These are phyloP conservation scores for Cryptococcus hybrid DNA, from an alignment of 1,284 basidiomycete species.

Conservation along the genomic window DNA sequence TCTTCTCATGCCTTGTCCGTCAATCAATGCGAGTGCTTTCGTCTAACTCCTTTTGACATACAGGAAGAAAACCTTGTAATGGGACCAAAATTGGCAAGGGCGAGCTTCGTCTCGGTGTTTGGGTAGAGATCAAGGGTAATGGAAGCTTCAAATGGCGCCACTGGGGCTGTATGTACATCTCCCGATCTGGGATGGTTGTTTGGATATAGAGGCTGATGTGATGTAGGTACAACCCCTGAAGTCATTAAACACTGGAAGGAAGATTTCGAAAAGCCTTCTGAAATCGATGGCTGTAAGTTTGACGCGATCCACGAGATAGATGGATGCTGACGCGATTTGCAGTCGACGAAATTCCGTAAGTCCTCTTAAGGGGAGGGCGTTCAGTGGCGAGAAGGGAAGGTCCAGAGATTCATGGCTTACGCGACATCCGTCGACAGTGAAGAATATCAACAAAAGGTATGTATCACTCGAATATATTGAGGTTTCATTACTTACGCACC, in stretches of 20 bases:
- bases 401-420: not conserved
- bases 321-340: conserved; percentile 3
- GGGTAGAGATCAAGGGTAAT: conserved; percentile 65
- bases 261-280: conserved; percentile 59
- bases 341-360: conserved; percentile 44
- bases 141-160: conserved; percentile 60
- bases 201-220: not conserved
- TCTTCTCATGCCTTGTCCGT: not conserved
- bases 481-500: not conserved
- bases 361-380: not conserved
- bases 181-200: not conserved
- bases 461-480: not conserved
- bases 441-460: conserved; percentile 53
- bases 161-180: conserved; percentile 35
- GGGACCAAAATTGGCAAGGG: conserved; percentile 73
- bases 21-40: not conserved
- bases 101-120: conserved; percentile 66
- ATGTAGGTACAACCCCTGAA: conserved; percentile 63
- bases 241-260: conserved; percentile 72
- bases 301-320: too few species aligned
- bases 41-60: not conserved
- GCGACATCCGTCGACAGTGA: conserved; percentile 4
- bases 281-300: conserved; percentile 46
- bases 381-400: not conserved
- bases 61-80: conserved; percentile 77